Evolutionary conservation across 106 monocot species (phyloP).

Genomic region (Acanthochlamys bracteata): DNA sequence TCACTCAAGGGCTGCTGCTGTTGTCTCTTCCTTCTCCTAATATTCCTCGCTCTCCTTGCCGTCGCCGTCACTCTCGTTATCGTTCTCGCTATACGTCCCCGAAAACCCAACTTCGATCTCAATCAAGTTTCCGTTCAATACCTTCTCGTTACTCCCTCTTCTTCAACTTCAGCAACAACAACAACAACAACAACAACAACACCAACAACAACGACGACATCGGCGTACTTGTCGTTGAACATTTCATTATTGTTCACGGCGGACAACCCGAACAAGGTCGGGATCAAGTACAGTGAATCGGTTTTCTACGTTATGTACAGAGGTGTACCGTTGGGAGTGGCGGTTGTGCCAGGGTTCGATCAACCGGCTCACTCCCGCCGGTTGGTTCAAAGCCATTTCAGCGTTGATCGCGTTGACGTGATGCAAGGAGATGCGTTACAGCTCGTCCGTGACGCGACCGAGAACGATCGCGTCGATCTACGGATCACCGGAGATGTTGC

Average conservation of each 20-base stretch:
- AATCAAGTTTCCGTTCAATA: constrained; percentile 55
- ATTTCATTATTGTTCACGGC: constrained; percentile 74
- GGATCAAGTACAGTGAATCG: constrained; percentile 42
- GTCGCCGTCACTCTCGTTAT: constrained; percentile 52
- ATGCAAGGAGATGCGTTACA: constrained; percentile 49
- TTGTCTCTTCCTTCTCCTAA: constrained; percentile 84
- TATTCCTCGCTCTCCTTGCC: constrained; percentile 63
- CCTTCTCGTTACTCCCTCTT: constrained; percentile 51
- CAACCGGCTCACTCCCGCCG: constrained; percentile 54
- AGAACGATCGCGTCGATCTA: constrained; percentile 73
- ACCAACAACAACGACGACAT: constrained; percentile 6
- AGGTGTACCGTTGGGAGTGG: constrained; percentile 74
- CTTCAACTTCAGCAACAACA: background rate
- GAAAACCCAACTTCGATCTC: constrained; percentile 67
- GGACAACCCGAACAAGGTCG: constrained; percentile 71
- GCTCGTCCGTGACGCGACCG: constrained; percentile 52
- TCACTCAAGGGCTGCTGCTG: constrained; percentile 83
- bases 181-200: constrained; percentile 10
- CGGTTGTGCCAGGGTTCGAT: constrained; percentile 53
- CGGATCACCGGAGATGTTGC: constrained; percentile 57
- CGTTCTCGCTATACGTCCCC: constrained; percentile 54
- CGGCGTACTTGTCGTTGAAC: constrained; percentile 69
- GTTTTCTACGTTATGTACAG: constrained; percentile 64
- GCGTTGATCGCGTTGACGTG: constrained; percentile 50
- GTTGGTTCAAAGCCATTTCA: constrained; percentile 36